These are phyloP conservation scores for Cladorrhinum samala DNA, from an alignment of 495 filamentous ascomycete genomes.

Conservation along the genomic window DNA sequence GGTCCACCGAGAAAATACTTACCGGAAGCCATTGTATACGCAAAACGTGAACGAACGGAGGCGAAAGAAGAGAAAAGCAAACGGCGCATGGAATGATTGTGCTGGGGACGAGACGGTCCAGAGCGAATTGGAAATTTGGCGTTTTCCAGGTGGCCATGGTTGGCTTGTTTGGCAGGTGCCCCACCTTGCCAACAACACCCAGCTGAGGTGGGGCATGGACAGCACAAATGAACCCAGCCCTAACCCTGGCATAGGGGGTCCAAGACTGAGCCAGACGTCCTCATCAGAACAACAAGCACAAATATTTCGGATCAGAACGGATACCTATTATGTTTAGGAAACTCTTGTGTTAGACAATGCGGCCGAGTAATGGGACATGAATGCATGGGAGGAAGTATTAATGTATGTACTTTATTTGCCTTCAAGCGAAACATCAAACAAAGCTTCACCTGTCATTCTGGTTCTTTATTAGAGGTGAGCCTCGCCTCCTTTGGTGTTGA, in stretches of 20 bases:
- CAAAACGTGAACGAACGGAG: slow-evolving; percentile 12
- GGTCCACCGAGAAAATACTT: slow-evolving; percentile 15
- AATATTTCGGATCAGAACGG: too few species aligned
- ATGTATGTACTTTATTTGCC: too few species aligned
- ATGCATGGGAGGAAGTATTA: too few species aligned
- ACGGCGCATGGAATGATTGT: slow-evolving; percentile 10
- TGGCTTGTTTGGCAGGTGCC: background rate
- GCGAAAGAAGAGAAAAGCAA: slow-evolving; percentile 4
- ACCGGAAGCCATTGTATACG: slow-evolving; percentile 42
- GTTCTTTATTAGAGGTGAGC: too few species aligned
- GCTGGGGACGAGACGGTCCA: background rate
- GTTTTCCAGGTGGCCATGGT: background rate
- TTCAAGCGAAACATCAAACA: too few species aligned
- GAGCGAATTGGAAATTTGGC: background rate
- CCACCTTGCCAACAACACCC: background rate
- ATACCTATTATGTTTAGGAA: too few species aligned
- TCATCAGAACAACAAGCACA: too few species aligned
- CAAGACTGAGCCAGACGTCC: too few species aligned
- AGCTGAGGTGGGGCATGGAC: background rate
- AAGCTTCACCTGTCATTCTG: too few species aligned
- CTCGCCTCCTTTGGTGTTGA: too few species aligned
- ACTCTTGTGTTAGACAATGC: too few species aligned
- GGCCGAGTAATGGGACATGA: too few species aligned
- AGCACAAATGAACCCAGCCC: background rate
- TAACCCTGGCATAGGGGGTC: background rate